phyloP scores from a whole-genome alignment of 805 yeast species.

The Teunomyces funiuensis region DNA sequence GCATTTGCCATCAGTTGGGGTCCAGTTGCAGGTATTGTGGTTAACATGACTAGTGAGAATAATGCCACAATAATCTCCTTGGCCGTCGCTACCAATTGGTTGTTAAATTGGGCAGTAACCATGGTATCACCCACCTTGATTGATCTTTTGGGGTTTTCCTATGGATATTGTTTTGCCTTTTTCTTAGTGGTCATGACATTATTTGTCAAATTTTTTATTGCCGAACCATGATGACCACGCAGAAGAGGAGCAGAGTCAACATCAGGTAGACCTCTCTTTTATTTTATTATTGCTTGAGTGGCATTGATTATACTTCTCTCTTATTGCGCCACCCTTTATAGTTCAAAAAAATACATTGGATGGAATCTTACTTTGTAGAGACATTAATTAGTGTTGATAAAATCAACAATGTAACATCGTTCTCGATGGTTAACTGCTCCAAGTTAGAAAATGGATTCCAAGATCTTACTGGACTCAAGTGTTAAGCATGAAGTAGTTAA shows the following conservation, averaged over 20 bases:
- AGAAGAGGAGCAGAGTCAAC: neutral
- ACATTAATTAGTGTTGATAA: too few species aligned
- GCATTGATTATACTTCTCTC: too few species aligned
- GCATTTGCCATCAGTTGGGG: conserved; percentile 33
- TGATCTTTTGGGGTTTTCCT: conserved; percentile 16
- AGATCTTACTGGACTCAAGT: too few species aligned
- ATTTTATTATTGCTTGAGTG: too few species aligned
- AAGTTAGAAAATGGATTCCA: too few species aligned
- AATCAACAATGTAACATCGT: too few species aligned
- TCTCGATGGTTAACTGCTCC: too few species aligned
- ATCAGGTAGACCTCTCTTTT: neutral
- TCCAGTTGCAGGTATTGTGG: conserved; percentile 27
- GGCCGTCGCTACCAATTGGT: conserved; percentile 22
- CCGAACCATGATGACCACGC: neutral
- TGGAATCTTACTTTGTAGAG: too few species aligned
- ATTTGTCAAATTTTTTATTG: conserved; percentile 9
- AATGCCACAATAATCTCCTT: conserved; percentile 18
- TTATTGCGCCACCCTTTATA: too few species aligned
- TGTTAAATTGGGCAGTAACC: conserved; percentile 22
- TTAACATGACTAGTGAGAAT: conserved; percentile 22
- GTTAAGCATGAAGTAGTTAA: too few species aligned
- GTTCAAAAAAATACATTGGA: too few species aligned
- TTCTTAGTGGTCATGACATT: conserved; percentile 17
- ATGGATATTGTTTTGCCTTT: conserved; percentile 19
- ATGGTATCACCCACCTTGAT: conserved; percentile 23